Base-by-base conservation (phyloP, 2,329 filamentous ascomycete species). In the Fusarium sp. region DNA sequence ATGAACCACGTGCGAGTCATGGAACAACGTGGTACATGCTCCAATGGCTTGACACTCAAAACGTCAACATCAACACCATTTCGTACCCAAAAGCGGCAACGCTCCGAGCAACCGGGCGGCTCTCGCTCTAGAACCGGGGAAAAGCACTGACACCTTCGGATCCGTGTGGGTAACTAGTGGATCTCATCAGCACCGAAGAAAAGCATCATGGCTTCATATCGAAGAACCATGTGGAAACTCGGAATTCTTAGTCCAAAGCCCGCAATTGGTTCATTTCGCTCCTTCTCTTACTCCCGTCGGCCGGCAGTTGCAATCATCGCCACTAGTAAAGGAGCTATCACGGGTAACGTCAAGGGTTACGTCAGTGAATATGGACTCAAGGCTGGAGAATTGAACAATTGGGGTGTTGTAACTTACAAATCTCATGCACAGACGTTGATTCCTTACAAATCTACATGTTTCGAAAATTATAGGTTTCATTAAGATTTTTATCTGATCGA, bases 271-370 rank as follows among this genome's bases (percentile, higher is more conserved):
- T 42, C 30, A 11, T 30, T 30, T 30, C 30, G 30, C 9, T 30
- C 5, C 30, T 30, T 30, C 8, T 30, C 30, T 3, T 8, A 30
- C 30, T 30, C 54, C 61, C 41, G 30, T 44, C 32, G 13, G 14
- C 64, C 63, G 64, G 56, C 64, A 67, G 48, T 63, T 68, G 38
- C 23, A 42, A 49, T 30, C 45, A 20, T 64, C 30, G 44, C 64
- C 61, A 70, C 49, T 30, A 41, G 6, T 52, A 20, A 33, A 23
- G 38, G 37, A 50, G 35, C 27, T 33, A 64, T 69, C 64, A 46
- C 49, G 50, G 50, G 37, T 41, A 50, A 46, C 64, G 64, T 72
- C 60, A 66, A 69, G 20, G 35, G 64, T 71, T 71, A 69, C 69
- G 69, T 66, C 69, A 71, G 65, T 58, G 35, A 44, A 40, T 10